Conservation (phyloP, 345 rosid species). For the Camelina sativa region DNA sequence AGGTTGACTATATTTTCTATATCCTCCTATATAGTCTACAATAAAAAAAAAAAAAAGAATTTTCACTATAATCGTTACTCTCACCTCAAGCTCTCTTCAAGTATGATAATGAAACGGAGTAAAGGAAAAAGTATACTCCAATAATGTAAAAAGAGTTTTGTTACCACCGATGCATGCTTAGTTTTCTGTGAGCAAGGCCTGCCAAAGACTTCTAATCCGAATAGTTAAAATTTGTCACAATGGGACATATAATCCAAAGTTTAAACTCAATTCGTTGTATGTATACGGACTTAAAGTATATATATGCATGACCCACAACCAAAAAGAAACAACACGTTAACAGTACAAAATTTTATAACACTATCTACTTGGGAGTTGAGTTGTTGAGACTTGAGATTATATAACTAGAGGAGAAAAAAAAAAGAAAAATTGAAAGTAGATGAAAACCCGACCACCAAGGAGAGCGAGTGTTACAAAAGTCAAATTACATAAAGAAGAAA, state of each 20-base stretch:
- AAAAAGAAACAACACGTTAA: not conserved
- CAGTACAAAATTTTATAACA: not conserved
- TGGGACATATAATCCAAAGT: not conserved
- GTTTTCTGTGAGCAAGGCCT: not conserved
- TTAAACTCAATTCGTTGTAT: not conserved
- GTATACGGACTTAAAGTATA: not conserved
- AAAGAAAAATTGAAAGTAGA: not conserved
- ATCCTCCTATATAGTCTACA: not conserved
- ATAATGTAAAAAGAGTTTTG: not conserved
- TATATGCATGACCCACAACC: not conserved
- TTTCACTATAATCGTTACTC: no score
- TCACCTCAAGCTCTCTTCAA: no score
- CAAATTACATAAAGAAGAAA: not conserved
- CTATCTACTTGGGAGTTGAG: not conserved
- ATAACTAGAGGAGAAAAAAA: no score
- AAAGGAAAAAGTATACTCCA: not conserved
- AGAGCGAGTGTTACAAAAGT: constrained; percentile 14
- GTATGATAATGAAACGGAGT: no score
- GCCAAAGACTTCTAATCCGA: not conserved
- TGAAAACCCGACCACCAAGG: not conserved
- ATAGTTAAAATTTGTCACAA: not conserved
- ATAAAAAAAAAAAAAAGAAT: no score
- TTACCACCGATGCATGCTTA: constrained; percentile 16
- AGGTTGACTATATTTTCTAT: constrained; percentile 31
- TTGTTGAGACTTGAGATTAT: not conserved